A percentile compares a stretch with the other conserved stretches of the same genome.
phyloP scores from a whole-genome alignment of 2,329 filamentous ascomycete species.

The Aspergillus japonicus region DNA sequence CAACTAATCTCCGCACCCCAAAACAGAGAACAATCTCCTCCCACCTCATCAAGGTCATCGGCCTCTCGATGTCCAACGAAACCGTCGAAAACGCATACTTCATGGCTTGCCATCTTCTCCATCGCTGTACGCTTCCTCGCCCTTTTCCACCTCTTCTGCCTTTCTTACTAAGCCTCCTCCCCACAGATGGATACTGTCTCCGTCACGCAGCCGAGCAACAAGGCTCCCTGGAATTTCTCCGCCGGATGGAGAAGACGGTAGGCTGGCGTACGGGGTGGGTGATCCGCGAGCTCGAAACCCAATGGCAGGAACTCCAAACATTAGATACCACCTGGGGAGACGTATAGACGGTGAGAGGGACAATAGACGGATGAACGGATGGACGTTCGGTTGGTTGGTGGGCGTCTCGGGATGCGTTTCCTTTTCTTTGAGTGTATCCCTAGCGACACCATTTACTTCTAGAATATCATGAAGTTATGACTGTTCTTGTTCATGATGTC shows the following conservation, averaged over 20 bases:
- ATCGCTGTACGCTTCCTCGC: conserved; percentile 28
- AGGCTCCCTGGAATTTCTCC: conserved; percentile 30
- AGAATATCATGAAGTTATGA: neutral
- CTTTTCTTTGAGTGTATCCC: neutral
- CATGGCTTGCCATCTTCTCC: conserved; percentile 33
- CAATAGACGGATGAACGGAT: too few species aligned
- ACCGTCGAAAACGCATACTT: conserved; percentile 36
- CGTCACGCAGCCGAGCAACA: conserved; percentile 27
- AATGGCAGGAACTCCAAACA: conserved; percentile 30
- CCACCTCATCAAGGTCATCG: conserved; percentile 31
- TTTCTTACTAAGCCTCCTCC: neutral
- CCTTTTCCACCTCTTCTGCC: too few species aligned
- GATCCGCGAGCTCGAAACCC: conserved; percentile 25
- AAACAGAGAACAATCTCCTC: conserved; percentile 29
- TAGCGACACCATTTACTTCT: rapidly evolving
- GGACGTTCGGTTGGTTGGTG: neutral
- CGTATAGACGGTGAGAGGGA: neutral
- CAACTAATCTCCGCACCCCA: neutral
- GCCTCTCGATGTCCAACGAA: conserved; percentile 35
- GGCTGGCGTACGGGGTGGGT: conserved; percentile 37
- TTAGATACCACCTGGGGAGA: conserved; percentile 16
- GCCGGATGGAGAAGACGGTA: conserved; percentile 26
- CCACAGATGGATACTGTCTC: conserved; percentile 33
- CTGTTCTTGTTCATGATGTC: too few species aligned
- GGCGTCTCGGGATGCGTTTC: too few species aligned